phyloP scores from a whole-genome alignment of 192 early-diverging fungal genomes.

The Podila epicladia region DNA sequence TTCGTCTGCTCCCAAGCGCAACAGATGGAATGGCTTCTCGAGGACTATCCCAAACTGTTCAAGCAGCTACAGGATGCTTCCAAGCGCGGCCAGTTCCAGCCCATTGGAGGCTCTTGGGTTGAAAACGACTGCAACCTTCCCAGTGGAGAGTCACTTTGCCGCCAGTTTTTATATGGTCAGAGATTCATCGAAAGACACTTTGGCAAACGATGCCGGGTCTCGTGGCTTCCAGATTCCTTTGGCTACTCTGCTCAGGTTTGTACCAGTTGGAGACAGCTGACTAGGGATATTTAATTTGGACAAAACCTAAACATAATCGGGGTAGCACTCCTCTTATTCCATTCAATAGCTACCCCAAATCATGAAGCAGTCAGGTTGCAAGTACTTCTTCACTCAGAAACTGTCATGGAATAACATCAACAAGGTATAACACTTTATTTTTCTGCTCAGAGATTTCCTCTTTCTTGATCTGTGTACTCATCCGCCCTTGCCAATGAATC shows the following conservation, averaged over 20 bases:
- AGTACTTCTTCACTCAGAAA: constrained; percentile 99
- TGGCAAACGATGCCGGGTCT: constrained; percentile 74
- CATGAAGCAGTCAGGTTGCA: constrained; percentile 72
- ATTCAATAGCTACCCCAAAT: constrained; percentile 84
- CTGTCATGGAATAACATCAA: constrained; percentile 99
- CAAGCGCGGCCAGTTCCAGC: constrained; percentile 84
- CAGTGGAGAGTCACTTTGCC: constrained; percentile 91
- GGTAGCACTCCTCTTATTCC: background rate
- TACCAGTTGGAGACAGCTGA: background rate
- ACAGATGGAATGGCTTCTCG: constrained; percentile 93
- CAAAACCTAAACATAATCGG: constrained; percentile 1
- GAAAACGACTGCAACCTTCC: constrained; percentile 99
- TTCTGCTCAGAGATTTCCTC: background rate
- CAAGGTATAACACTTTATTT: constrained; percentile 59
- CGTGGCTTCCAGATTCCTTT: constrained; percentile 97
- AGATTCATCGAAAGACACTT: constrained; percentile 87
- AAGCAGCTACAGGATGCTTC: constrained; percentile 75
- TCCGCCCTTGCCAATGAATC: background rate
- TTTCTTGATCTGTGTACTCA: background rate
- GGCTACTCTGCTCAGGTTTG: constrained; percentile 83
- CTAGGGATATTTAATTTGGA: constrained; percentile 5
- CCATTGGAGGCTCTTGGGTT: constrained; percentile 96
- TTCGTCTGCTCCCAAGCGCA: constrained; percentile 98
- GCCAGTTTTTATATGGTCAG: constrained; percentile 96
- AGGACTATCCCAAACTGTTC: constrained; percentile 87